Conservation (phyloP, 2,329 filamentous ascomycete genomes). For the Monosporascus sp. region DNA sequence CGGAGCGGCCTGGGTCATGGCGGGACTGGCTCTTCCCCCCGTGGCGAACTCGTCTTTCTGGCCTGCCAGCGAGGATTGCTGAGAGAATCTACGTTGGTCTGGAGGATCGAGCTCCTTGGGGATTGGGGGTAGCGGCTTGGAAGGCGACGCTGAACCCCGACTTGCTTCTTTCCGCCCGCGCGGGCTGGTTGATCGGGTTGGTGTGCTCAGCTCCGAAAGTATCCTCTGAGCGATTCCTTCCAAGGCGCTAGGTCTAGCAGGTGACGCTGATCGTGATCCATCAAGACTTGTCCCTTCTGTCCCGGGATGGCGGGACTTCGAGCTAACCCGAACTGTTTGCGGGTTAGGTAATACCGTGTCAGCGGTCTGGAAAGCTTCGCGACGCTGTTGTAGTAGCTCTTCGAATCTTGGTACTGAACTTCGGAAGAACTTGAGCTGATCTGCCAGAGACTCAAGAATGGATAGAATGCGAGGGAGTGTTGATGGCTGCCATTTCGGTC, state of each 20-base stretch:
- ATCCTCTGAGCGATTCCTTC: conserved; percentile 60
- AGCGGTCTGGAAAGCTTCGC: conserved; percentile 59
- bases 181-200: conserved; percentile 45
- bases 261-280: conserved; percentile 44
- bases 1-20: conserved; percentile 50
- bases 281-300: conserved; percentile 40
- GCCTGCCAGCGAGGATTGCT: conserved; percentile 39
- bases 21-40: conserved; percentile 26
- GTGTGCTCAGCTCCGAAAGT: conserved; percentile 53
- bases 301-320: conserved; percentile 18
- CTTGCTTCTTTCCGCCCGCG: conserved; percentile 43
- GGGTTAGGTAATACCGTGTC: conserved; percentile 40
- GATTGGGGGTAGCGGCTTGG: conserved; percentile 31
- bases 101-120: conserved; percentile 40
- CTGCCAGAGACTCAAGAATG: conserved; percentile 54
- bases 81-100: conserved; percentile 22
- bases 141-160: conserved; percentile 23
- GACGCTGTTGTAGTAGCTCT: conserved; percentile 61
- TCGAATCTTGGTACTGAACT: conserved; percentile 66
- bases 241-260: conserved; percentile 48
- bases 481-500: conserved; percentile 47
- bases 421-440: conserved; percentile 59
- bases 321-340: conserved; percentile 22
- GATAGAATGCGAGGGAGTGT: conserved; percentile 50
- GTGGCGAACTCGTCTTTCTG: conserved; percentile 20